Percentiles rank a stretch among this genome's conserved stretches.
Conservation (phyloP, 495 filamentous ascomycete genomes). For the Cercophora samala region DNA sequence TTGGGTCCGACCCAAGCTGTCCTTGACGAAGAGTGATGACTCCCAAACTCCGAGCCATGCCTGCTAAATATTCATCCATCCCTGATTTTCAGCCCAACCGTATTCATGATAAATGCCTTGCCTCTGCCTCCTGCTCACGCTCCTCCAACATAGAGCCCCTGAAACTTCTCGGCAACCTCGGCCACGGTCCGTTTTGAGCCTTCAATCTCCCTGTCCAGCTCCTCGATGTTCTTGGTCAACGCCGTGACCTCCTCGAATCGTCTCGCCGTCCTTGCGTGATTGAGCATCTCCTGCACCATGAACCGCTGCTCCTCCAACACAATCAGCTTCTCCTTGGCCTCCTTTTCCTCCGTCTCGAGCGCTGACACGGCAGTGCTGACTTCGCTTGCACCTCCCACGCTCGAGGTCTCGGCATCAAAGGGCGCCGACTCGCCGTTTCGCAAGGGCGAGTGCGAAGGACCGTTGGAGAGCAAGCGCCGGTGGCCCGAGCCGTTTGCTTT, state of each 20-base stretch:
- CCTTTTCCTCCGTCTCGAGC: slow-evolving; percentile 82
- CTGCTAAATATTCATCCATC: not conserved
- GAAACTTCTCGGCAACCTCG: slow-evolving; percentile 53
- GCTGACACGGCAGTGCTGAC: slow-evolving; percentile 62
- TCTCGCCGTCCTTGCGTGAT: slow-evolving; percentile 70
- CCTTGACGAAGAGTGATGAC: not conserved
- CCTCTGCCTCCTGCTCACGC: not conserved
- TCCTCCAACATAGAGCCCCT: slow-evolving; percentile 41
- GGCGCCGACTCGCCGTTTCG: slow-evolving; percentile 43
- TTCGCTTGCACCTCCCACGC: slow-evolving; percentile 50
- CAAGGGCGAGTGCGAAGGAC: slow-evolving; percentile 39
- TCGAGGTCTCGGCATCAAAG: slow-evolving; percentile 57
- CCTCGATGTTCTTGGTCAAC: slow-evolving; percentile 75
- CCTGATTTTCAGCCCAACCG: too few species aligned
- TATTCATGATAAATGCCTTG: not conserved
- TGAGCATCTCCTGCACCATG: slow-evolving; percentile 85
- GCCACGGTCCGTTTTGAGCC: slow-evolving; percentile 53
- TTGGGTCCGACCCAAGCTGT: not conserved
- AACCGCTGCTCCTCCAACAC: slow-evolving; percentile 95
- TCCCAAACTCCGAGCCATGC: not conserved
- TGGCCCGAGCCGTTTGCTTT: slow-evolving; percentile 54
- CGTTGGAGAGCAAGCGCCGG: slow-evolving; percentile 36
- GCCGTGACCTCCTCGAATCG: slow-evolving; percentile 87
- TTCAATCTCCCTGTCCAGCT: slow-evolving; percentile 80
- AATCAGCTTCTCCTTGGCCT: slow-evolving; percentile 75